Conservation (phyloP, 768 basidiomycete species). For the Amylocystis lapponica region DNA sequence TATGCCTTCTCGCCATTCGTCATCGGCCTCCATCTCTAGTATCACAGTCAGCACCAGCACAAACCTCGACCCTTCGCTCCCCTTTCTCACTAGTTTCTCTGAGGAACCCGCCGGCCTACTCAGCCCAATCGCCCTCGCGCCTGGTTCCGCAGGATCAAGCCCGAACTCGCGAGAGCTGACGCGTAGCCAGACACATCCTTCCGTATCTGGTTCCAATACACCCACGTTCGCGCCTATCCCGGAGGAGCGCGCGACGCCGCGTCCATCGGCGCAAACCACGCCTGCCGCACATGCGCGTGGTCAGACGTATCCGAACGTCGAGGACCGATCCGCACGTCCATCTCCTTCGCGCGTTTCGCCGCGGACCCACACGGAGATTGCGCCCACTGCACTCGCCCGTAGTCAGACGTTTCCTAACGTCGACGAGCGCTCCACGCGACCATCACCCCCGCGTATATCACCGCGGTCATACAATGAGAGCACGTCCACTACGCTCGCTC, state of each 20-base stretch:
- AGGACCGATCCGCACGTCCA: constrained; percentile 4
- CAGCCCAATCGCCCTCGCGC: constrained; percentile 22
- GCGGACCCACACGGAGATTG: background rate
- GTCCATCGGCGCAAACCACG: constrained; percentile 5
- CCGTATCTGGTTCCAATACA: constrained; percentile 7
- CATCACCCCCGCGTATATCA: background rate
- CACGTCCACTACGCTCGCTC: constrained; percentile 3
- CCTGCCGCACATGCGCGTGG: background rate
- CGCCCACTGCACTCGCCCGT: too few species aligned
- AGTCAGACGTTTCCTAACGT: constrained; percentile 1
- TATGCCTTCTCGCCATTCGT: constrained; percentile 9
- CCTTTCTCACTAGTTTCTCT: constrained; percentile 19
- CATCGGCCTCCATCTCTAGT: constrained; percentile 8
- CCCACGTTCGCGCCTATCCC: constrained; percentile 10
- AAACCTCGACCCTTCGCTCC: constrained; percentile 9
- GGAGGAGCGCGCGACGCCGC: constrained; percentile 11
- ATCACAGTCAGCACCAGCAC: too few species aligned
- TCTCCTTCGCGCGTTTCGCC: background rate
- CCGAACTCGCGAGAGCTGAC: constrained; percentile 7
- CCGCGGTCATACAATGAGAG: background rate
- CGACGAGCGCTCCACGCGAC: constrained; percentile 8
- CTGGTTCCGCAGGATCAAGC: constrained; percentile 1
- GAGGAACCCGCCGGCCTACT: constrained; percentile 25
- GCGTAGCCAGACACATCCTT: constrained; percentile 15
- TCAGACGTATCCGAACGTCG: constrained; percentile 3